Base-by-base conservation (phyloP, 768 basidiomycete species). In the Cystofilobasidium capitatum region DNA sequence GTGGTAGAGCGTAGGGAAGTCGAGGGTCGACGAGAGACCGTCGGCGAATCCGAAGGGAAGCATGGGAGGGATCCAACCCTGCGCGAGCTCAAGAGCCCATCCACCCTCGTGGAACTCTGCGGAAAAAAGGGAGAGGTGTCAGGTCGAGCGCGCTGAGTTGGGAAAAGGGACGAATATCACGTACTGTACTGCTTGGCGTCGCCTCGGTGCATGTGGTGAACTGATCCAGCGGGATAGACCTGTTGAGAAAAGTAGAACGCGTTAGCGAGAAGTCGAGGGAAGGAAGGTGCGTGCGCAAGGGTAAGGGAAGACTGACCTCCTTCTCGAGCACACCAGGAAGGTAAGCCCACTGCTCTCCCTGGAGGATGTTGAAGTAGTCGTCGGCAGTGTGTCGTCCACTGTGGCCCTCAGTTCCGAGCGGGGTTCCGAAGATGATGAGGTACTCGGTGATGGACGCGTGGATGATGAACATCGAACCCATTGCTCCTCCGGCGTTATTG, bases 401-500 rank as follows among this genome's bases (percentile, higher is more conserved):
- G 75, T 98, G 96, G 2, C 96, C 96, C 79, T 99, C 96, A 2
- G 94, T 98, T 13, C 96, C 96, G 13, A 97, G 81, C 0, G 96
- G 91, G 0, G 93, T 94, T 5, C 96, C 93, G 71, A 96, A 96
- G 72, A 97, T 87, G 72, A 78, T 77, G 57, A 79, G 62, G 74
- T 94, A 99, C 80, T 99, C 96, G 13, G 94, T 97, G 73, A 99
- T 86, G 78, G 85, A 88, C 22, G 94, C 91, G 74, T 98, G 96
- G 71, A 98, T 89, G 78, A 98, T 83, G 77, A 92, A 96, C 94
- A 99, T 97, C 74, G 62, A 47, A 5, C 92, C 92, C 93, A 94
- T 97, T 0, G 92, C 92, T 69, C 96, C 96, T 14, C 93, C 96
- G 0, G 94, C 93, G 73, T 97, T 98, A 81, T 86, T 97, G 79